These are phyloP conservation scores for Helichrysum umbraculigerum DNA, from an alignment of 129 eudicot species.

Conservation along the genomic window DNA sequence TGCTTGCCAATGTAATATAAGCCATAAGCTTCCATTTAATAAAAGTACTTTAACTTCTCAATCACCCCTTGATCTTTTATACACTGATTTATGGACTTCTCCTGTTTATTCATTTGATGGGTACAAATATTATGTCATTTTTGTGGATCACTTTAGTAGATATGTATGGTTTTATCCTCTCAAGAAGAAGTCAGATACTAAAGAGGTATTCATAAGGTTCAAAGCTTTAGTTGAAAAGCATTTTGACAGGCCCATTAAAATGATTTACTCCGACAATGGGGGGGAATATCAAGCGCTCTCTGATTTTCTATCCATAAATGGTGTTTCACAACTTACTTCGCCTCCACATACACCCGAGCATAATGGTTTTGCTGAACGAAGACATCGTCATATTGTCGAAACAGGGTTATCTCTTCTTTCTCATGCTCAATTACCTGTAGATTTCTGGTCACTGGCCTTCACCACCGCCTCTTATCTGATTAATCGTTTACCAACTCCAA, in stretches of 20 bases:
- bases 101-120: background rate
- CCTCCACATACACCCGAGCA: slow-evolving; percentile 1
- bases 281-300: slow-evolving; percentile 8
- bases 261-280: background rate
- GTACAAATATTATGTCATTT: background rate
- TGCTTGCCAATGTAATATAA: background rate
- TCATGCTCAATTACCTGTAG: background rate
- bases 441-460: background rate
- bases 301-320: background rate
- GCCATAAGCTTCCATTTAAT: slow-evolving; percentile 4
- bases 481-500: slow-evolving; percentile 7
- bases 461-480: background rate
- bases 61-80: background rate
- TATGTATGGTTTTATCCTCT: slow-evolving; percentile 23
- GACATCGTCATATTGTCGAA: too few species aligned
- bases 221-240: slow-evolving; percentile 4
- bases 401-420: background rate
- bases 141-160: background rate
- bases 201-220: background rate
- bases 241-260: background rate
- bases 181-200: slow-evolving; percentile 7
- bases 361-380: background rate
- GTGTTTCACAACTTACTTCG: background rate
- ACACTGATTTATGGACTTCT: background rate
- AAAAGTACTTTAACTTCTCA: background rate